Evolutionary conservation across 2,329 filamentous ascomycete genomes (phyloP), one percentile per base, ranked within the genome.

Genomic region (Hypoxylon rubiginosum): DNA sequence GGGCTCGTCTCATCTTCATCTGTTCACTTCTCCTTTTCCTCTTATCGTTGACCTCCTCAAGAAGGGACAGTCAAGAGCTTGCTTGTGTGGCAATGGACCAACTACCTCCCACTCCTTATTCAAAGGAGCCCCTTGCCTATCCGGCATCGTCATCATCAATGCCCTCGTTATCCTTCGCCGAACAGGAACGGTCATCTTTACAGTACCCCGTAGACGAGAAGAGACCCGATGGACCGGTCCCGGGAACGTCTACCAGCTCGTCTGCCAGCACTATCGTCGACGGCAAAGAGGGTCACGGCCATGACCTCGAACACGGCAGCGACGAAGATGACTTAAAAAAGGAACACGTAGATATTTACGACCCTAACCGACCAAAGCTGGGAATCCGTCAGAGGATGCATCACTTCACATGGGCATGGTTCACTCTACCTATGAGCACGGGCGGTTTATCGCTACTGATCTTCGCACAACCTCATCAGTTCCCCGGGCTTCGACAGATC

Each of bases 331-430:
- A 51, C 6, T 46, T 65, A 13, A 49, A 45, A 30, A 49, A 45
- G 28, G 49, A 57, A 3, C 57, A 64, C 39, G 34, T 74, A 46
- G 75, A 77, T 50, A 68, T 73, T 21, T 71, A 76, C 62, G 75
- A 77, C 43, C 75, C 75, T 15, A 75, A 78, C 50, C 77, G 78
- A 15, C 79, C 78, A 2, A 81, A 77, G 55, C 71, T 85, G 1
- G 72, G 77, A 3, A 61, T 86, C 19, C 79, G 80, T 57, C 73
- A 83, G 58, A 79, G 86, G 3, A 76, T 88, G 26, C 79, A 83
- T 49, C 87, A 90, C 78, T 89, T 90, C 74, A 90, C 88, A 0
- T 90, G 88, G 90, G 88, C 88, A 17, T 93, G 91, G 90, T 94
- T 90, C 78, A 91, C 90, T 1, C 81, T 88, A 32, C 90, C 90